Percentiles rank a stretch among this genome's conserved stretches.
These are phyloP conservation scores for Chlorella sp. DNA, from an alignment of 139 green algal genomes.

Conservation along the genomic window DNA sequence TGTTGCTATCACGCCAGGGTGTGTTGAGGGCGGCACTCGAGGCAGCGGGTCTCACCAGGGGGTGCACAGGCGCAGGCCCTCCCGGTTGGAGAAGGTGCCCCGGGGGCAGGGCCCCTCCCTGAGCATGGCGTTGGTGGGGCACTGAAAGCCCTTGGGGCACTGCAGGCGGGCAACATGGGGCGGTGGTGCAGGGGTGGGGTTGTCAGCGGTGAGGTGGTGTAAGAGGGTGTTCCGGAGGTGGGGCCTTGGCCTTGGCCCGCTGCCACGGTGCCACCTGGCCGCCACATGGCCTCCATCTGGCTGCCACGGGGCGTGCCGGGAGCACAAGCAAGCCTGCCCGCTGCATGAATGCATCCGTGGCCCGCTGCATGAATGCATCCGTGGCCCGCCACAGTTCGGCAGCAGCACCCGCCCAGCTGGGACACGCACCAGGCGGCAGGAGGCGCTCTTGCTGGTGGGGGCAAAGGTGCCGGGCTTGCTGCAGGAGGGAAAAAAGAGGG, in stretches of 20 bases:
- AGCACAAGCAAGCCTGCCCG: no score
- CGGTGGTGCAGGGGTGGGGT: no score
- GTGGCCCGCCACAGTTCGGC: no score
- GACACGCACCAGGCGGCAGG: not conserved
- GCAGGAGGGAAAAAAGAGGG: not conserved
- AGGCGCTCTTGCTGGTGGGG: not conserved
- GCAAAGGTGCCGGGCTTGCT: not conserved
- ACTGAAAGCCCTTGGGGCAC: conserved; percentile 3
- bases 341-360: no score
- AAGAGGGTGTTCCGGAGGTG: not conserved
- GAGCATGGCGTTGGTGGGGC: not conserved
- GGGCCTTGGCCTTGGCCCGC: not conserved
- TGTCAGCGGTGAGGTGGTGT: not conserved
- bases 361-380: no score
- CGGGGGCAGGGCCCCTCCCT: not conserved
- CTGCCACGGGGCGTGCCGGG: no score
- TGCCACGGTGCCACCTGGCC: no score
- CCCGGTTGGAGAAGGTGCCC: not conserved
- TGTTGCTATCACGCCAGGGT: no score
- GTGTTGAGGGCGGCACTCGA: no score
- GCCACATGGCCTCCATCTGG: no score
- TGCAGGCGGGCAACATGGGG: not conserved
- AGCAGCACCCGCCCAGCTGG: no score
- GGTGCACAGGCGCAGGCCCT: not conserved
- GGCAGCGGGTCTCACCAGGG: not conserved